Base-by-base conservation (phyloP, 2,329 filamentous ascomycete species). In the Hymenoscyphus fraxineus region DNA sequence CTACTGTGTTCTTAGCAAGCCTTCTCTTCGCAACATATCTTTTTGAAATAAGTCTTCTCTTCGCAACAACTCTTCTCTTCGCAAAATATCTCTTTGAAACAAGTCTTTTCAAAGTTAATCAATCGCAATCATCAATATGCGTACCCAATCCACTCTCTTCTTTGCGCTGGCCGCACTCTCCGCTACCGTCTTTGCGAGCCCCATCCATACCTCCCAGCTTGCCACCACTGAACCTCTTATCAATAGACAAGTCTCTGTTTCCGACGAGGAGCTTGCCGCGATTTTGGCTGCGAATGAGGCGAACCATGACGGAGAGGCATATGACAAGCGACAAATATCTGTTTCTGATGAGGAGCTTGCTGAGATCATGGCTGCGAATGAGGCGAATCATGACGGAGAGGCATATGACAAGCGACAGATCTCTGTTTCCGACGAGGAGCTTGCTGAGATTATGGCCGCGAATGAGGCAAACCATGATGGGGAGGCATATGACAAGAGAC, bases 81-180 rank as follows among this genome's bases (percentile, higher is more conserved):
- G 27, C 27, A 27, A 44, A 2, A 56, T 12, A 44, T 40, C 22
- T 31, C n/a, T 57, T 54, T 16, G 31, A 61, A 64, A 58, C 27
- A 38, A 13, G 19, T 44, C 39, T 15, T 9, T 57, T 35, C 60
- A 4, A 61, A 55, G 9, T 44, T 44, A 1, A 35, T 10, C 9
- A 6, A 35, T 35, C 35, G 35, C 35, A 35, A 10, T 3, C 35
- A 19, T 60, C 60, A 62, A 56, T 35, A 67, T 67, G 66, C 66
- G 64, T 62, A 40, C 61, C 47, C 64, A 67, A 64, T 64, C 66
- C 51, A 58, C 64, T 38, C 47, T 67, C 47, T 63, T 64, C 15
- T 58, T 66, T 58, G 64, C 66, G 66, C 66, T 67, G 64, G 66
- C 63, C 66, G 66, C 66, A 62, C 60, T 67, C 40, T 38, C 62